Evolutionary conservation across 23 red algal species (phyloP).

Genomic region (Gracilaria gracilis): DNA sequence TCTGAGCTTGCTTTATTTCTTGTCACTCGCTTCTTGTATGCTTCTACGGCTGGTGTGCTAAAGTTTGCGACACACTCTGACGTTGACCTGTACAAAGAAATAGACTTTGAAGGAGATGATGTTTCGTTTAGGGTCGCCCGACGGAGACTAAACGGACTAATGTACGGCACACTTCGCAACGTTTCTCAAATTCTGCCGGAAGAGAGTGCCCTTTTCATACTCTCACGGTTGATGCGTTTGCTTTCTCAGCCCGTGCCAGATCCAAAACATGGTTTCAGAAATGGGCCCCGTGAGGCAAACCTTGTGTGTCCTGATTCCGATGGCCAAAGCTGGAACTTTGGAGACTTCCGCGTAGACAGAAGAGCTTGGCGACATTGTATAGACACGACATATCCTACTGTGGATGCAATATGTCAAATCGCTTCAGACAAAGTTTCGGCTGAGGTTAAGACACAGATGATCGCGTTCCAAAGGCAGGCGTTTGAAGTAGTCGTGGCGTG

Average conservation of each 20-base stretch:
- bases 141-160: conserved; percentile 3
- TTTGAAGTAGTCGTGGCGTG: conserved; percentile 4
- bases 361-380: conserved; percentile 28
- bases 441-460: not conserved
- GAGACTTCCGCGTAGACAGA: conserved; percentile 13
- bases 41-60: conserved; percentile 4
- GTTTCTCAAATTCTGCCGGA: conserved; percentile 23
- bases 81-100: not conserved
- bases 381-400: not conserved
- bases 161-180: not conserved
- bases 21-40: conserved; percentile 45
- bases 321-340: conserved; percentile 50
- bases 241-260: not conserved
- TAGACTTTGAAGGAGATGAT: conserved; percentile 25
- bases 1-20: conserved; percentile 31
- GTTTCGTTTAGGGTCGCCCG: not conserved
- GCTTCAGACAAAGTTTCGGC: not conserved
- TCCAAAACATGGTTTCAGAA: not conserved
- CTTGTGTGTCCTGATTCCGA: conserved; percentile 24
- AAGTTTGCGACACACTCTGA: conserved; percentile 16
- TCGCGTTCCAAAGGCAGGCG: conserved; percentile 12
- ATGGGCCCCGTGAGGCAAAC: not conserved
- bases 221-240: not conserved
- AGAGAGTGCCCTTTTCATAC: conserved; percentile 7
- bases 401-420: not conserved